Base-by-base conservation (phyloP, 352 stramenopile species). In the Pythium coloratum region DNA sequence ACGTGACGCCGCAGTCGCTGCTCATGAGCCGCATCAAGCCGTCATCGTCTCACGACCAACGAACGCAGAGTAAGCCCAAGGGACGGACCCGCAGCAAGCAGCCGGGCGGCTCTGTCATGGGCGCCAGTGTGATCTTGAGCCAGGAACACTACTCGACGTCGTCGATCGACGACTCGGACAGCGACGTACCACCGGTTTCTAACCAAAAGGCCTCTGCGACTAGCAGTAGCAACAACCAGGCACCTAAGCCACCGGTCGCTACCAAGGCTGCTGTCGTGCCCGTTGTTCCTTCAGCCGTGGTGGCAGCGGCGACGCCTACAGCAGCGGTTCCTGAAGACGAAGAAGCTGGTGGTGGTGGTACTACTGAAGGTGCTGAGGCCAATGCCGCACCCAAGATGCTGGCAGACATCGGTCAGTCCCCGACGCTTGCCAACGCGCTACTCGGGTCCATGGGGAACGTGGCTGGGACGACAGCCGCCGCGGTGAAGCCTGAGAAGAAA, bases 1-100 rank as follows among this genome's bases (percentile, higher is more conserved):
- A 94, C 30, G 86, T 92, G 32, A 94, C 85, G 9, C 85, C 86
- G 26, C 86, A 94, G 65, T 94, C 86, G 33, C 71, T 94, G 32
- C 73, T 94, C 0, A 70, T 89, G 62, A 91, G 81, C 57, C 80
- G 81, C 33, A 90, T 90, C 67, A 91, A 92, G 56, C 76, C 82
- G 1, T 78, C 79, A 32, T 77, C 77, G 7, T 70, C 76, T 5
- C 62, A 71, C 6, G 63, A 75, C 7, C 73, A 76, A 38, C 62
- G 66, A 18, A 40, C 63, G 16, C 18, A 49, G 18, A 28, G 10
- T 30, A 72, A 69, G 13, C 62, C 74, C 40, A 81, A 79, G 54
- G 57, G 68, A 0, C 59, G 67, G 0, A 65, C 69, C 36, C 53
- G 66, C 20, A 77, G 64, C 56, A 69, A 66, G 1, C 59, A 33